Evolutionary conservation across 2,329 filamentous ascomycete genomes (phyloP).

Genomic region (Xylaria sp.): DNA sequence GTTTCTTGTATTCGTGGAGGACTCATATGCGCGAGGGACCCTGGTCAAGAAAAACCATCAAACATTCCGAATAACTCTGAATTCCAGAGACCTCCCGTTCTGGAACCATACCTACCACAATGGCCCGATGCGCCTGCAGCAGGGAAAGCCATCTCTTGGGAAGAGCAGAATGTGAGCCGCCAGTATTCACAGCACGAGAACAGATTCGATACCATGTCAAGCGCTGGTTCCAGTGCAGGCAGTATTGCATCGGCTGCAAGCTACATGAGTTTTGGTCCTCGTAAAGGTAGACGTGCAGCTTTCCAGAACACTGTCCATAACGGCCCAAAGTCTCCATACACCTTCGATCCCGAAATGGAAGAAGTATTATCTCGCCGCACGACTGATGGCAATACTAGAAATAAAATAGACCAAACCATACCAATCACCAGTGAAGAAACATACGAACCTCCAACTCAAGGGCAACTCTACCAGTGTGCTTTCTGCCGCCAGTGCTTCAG

Average conservation of each 20-base stretch:
- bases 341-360: no score
- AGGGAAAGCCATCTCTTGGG: not conserved
- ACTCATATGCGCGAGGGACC: no score
- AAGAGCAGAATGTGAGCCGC: not conserved
- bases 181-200: not conserved
- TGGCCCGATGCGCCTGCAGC: not conserved
- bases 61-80: no score
- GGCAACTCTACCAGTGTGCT: not conserved
- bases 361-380: no score
- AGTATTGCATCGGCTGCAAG: not conserved
- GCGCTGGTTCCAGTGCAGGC: not conserved
- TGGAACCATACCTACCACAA: no score
- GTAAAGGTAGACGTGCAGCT: constrained; percentile 9
- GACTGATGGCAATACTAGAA: no score
- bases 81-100: no score
- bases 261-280: constrained; percentile 9
- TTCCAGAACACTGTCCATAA: not conserved
- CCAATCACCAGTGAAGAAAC: no score
- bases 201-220: not conserved
- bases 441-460: no score
- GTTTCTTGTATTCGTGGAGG: no score
- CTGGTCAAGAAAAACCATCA: no score
- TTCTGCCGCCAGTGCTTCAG: not conserved
- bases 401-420: not conserved
- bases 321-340: not conserved